Conservation (phyloP, 495 filamentous ascomycete species). For the Clohesyomyces aquaticus region DNA sequence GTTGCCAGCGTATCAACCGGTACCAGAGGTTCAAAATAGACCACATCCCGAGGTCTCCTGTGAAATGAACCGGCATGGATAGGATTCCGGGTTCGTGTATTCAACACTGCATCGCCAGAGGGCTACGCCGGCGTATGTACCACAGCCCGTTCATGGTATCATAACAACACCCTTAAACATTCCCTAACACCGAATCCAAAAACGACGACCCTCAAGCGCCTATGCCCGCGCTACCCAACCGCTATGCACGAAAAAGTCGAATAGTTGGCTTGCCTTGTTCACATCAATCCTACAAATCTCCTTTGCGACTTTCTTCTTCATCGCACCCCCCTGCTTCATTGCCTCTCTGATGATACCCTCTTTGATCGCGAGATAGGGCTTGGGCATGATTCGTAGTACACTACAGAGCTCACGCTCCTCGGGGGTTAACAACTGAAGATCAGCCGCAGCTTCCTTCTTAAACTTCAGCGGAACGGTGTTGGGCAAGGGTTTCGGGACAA, state of each 20-base stretch:
- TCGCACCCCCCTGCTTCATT: slow-evolving; percentile 76
- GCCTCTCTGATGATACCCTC: slow-evolving; percentile 85
- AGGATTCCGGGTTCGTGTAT: not conserved
- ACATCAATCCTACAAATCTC: slow-evolving; percentile 71
- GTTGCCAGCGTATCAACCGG: too few species aligned
- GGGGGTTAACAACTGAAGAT: slow-evolving; percentile 80
- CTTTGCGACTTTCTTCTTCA: slow-evolving; percentile 90
- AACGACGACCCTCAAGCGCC: not conserved
- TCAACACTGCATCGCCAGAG: not conserved
- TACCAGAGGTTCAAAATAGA: too few species aligned
- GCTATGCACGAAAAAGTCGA: slow-evolving; percentile 90
- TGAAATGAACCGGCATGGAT: too few species aligned
- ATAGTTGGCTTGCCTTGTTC: slow-evolving; percentile 71
- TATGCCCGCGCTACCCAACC: slow-evolving; percentile 83
- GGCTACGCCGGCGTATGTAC: too few species aligned
- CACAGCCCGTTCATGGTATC: not conserved
- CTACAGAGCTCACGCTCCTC: slow-evolving; percentile 87
- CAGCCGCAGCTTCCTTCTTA: slow-evolving; percentile 74
- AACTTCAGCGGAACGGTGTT: slow-evolving; percentile 69
- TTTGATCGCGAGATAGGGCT: slow-evolving; percentile 93
- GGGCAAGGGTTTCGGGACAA: slow-evolving; percentile 47
- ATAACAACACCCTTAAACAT: not conserved
- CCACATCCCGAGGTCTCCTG: too few species aligned
- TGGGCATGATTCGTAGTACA: slow-evolving; percentile 79
- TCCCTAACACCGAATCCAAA: not conserved